Conservation (phyloP, 2,329 filamentous ascomycete genomes). For the Talaromyces sp. region DNA sequence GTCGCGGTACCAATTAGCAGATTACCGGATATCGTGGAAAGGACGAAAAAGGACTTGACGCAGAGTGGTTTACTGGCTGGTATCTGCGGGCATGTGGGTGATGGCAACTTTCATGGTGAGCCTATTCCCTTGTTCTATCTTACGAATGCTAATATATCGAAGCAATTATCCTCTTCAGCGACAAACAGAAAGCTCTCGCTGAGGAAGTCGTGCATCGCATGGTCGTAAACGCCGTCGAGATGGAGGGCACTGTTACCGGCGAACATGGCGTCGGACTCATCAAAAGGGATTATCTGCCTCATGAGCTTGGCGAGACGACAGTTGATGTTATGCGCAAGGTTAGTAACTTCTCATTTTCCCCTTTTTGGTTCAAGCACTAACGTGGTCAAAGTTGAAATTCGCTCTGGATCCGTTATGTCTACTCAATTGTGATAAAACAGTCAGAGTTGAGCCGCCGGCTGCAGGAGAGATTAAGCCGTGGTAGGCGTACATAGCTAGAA, state of each 20-base stretch:
- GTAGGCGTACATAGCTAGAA: constrained; percentile 3
- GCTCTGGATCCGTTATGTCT: constrained; percentile 64
- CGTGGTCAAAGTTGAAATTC: constrained; percentile 53
- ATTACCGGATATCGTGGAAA: constrained; percentile 68
- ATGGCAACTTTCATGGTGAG: constrained; percentile 68
- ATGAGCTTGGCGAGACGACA: constrained; percentile 59
- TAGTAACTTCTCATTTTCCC: constrained; percentile 27
- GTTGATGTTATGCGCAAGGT: constrained; percentile 64
- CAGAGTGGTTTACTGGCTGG: constrained; percentile 60
- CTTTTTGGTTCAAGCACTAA: not conserved
- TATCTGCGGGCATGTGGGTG: constrained; percentile 71
- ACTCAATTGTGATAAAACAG: constrained; percentile 63
- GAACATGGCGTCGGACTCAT: constrained; percentile 69
- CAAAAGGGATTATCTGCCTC: constrained; percentile 62
- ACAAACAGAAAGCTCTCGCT: constrained; percentile 53
- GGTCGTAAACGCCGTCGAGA: constrained; percentile 65
- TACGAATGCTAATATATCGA: constrained; percentile 11
- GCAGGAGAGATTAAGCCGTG: constrained; percentile 16
- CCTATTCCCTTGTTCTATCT: not conserved
- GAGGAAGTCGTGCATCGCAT: constrained; percentile 63
- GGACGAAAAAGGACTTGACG: constrained; percentile 63
- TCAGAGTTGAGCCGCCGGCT: constrained; percentile 47
- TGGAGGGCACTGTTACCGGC: constrained; percentile 69
- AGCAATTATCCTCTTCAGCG: constrained; percentile 62
- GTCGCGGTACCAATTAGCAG: constrained; percentile 72